Percentiles rank a stretch among this genome's conserved stretches.
Conservation (phyloP, 78 protist genomes). For the Neovahlkampfia damariscottae region DNA sequence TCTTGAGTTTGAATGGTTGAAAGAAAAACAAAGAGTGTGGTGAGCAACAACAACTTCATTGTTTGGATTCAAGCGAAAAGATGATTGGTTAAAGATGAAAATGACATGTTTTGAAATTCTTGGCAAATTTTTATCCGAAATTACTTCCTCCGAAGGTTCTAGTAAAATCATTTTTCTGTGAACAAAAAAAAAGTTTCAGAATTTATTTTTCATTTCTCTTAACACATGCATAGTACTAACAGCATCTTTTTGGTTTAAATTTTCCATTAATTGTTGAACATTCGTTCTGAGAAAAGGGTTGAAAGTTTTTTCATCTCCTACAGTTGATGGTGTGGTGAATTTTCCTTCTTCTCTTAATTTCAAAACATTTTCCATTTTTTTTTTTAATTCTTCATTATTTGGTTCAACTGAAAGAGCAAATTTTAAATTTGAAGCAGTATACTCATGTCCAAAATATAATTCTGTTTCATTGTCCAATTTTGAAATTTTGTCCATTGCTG, state of each 20-base stretch:
- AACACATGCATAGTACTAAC: not conserved
- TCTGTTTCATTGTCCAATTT: conserved; percentile 36
- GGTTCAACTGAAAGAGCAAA: conserved; percentile 56
- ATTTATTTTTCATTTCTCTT: not conserved
- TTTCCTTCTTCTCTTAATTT: conserved; percentile 17
- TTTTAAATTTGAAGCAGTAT: conserved; percentile 45
- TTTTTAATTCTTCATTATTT: conserved; percentile 16
- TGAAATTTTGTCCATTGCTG: conserved; percentile 16
- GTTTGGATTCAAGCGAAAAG: no score
- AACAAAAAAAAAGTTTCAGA: not conserved
- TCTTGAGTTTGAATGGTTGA: no score
- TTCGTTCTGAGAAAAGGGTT: conserved; percentile 61
- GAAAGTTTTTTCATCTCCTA: conserved; percentile 29
- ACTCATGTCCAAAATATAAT: conserved; percentile 70
- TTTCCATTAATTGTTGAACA: not conserved
- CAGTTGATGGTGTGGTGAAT: conserved; percentile 60
- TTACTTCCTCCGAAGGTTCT: no score
- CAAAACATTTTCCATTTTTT: not conserved
- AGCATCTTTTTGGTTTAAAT: not conserved
- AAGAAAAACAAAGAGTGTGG: no score
- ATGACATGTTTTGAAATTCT: no score
- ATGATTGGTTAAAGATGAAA: no score
- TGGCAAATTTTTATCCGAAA: no score
- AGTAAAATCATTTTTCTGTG: no score
- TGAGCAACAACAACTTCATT: no score